These are phyloP conservation scores for Aspergillus sp. DNA, from an alignment of 2,329 filamentous ascomycete species.

Conservation along the genomic window DNA sequence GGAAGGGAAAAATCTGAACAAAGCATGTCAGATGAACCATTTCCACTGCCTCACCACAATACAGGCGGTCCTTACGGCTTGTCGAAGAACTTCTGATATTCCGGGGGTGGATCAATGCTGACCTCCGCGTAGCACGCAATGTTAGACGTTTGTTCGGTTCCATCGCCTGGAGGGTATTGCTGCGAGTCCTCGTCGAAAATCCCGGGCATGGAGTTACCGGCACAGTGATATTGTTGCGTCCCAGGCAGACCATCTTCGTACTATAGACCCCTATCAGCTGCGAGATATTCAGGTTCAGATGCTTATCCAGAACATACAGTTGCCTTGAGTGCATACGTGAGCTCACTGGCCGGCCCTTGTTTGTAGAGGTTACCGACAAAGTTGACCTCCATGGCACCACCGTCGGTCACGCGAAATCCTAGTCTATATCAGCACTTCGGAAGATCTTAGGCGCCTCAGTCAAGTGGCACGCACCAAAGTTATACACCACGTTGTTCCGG, in stretches of 20 bases:
- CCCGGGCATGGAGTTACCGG: constrained; percentile 8
- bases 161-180: constrained; percentile 5
- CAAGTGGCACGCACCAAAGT: constrained; percentile 4
- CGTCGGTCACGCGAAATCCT: constrained; percentile 10
- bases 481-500: constrained; percentile 11
- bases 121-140: constrained; percentile 12
- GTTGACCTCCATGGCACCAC: constrained; percentile 12
- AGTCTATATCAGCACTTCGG: too few relatives aligned
- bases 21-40: neutral
- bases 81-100: constrained; percentile 12
- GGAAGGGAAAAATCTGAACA: constrained; percentile 8
- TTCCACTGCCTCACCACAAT: too few relatives aligned
- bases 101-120: constrained; percentile 6
- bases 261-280: neutral
- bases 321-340: constrained; percentile 5
- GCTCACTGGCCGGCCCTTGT: constrained; percentile 3
- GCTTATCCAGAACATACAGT: neutral
- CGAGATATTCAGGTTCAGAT: too few relatives aligned
- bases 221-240: constrained; percentile 9
- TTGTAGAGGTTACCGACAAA: constrained; percentile 12
- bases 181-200: constrained; percentile 9
- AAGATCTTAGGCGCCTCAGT: too few relatives aligned
- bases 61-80: neutral
- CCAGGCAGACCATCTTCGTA: constrained; percentile 10
- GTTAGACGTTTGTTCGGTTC: constrained; percentile 2